phyloP scores from a whole-genome alignment of 345 rosid genomes.

The Excoecaria agallocha region DNA sequence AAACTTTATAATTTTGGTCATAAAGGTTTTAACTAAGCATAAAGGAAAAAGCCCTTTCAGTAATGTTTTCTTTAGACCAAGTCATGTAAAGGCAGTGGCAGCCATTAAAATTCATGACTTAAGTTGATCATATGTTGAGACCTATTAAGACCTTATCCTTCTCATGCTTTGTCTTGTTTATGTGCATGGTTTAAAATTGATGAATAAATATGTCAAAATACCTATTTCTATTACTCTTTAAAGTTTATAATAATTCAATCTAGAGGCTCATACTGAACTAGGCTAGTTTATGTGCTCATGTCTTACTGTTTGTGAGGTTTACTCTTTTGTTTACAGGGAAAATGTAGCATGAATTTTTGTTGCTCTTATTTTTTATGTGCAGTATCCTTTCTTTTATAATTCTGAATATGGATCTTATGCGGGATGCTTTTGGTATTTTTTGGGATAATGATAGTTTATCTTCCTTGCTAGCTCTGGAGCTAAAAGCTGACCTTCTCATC shows the following conservation, averaged over 20 bases:
- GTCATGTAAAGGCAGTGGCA: neutral
- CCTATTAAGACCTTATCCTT: neutral
- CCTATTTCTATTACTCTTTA: neutral
- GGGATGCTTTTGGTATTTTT: slow-evolving; percentile 97
- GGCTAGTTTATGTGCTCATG: neutral
- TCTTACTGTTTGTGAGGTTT: neutral
- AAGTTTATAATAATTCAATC: neutral
- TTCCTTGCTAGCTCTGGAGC: slow-evolving; percentile 82
- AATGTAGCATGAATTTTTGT: neutral
- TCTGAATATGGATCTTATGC: slow-evolving; percentile 26
- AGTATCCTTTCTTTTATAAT: neutral
- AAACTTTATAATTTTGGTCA: no score
- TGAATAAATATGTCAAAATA: neutral
- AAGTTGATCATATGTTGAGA: neutral
- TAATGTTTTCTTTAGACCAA: neutral
- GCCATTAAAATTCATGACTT: neutral
- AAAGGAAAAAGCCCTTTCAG: neutral
- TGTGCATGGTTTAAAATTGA: neutral
- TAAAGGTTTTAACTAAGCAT: neutral
- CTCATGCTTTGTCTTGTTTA: neutral
- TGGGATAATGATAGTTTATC: slow-evolving; percentile 99
- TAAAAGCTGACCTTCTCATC: slow-evolving; percentile 92
- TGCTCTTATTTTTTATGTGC: neutral
- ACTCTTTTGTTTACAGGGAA: neutral
- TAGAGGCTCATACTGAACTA: neutral